Base-by-base conservation (phyloP, 352 stramenopile genomes). In the Blastocystis sp. region DNA sequence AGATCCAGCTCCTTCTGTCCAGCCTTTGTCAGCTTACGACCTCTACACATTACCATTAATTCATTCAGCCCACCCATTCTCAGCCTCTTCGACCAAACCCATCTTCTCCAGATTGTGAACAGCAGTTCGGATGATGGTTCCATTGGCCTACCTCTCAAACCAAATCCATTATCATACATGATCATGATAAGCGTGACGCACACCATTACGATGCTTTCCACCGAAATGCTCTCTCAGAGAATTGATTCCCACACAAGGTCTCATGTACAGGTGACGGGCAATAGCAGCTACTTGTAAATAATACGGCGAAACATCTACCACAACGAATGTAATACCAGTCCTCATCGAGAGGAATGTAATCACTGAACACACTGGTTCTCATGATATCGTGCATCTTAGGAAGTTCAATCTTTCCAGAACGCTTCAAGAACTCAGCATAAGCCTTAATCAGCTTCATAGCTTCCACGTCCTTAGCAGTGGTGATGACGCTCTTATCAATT, bases 381-480 rank as follows among this genome's bases (percentile, higher is more conserved):
- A 89, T 89, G n/a, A 89, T n/a, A 66, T 89, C 78, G 57, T 89
- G 78, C 5, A 79, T 30, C 78, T 89, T 89, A 42, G 78, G 78
- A 40, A 89, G 66, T 22, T 78, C 56, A 17, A 89, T 64, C 56
- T 78, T 89, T 79, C 78, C 78, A 0, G 37, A 66, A 30, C 58
- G 58, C 78, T 89, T 89, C 48, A 89, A 51, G 78, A 66, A 79
- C 5, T 89, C 59, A 48, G 78, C 78, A 33, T 89, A 89, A 56
- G 78, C 78, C 27, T 76, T 60, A 44, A 89, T 89, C 6, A 89
- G 66, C 44, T 59, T 59, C 60, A 79, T 79, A 42, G 78, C 78
- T 42, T 76, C 60, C 5, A 89, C 66, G 53, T 89, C 78, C 48
- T 64, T 89, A 27, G 66, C 78, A 78, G 78, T 79, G 57, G 53